Base-by-base conservation (phyloP, 1,284 basidiomycete genomes). In the Porodaedalea pini region DNA sequence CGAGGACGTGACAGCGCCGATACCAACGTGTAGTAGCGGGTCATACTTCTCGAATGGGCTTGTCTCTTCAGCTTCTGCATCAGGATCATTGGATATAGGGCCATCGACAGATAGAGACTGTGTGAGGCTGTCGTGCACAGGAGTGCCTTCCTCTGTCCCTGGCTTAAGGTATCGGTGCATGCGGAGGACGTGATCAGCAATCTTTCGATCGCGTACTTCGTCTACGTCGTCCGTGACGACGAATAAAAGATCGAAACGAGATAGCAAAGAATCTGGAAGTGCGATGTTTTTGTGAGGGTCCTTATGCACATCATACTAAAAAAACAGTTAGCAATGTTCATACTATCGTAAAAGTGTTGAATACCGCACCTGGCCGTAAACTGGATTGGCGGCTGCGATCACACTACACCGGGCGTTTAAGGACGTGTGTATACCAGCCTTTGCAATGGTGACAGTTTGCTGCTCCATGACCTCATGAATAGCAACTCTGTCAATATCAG, bases 391-490 rank as follows among this genome's bases (percentile, higher is more conserved):
- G 27, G 97, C 97, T 5, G 97, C 97, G 47, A 99, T 87, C 36
- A 99, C 97, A 65, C 93, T 97, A 73, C 96, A 99, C 40, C 97
- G 84, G 3, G 97, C 97, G 72, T 99, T 99, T 64, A 99, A 80
- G 66, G 91, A 95, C 0, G 97, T 99, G 72, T 98, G 96, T 64
- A 99, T 99, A 61, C 97, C 97, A 10, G 97, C 97, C 70, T 99
- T 99, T 59, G 97, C 97, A 64, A 99, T 99, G 1, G 97, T 98
- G 53, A 99, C 95, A 0, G 97, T 99, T 71, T 98, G 96, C 72
- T 97, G 94, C 71, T 99, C 96, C 97, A 99, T 99, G 67, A 98
- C 97, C 85, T 99, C 97, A 75, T 99, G 97, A 65, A 99, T 99
- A 29, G 97, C 96, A n/a, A 98, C 96, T 65, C 97, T 86, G 75